Evolutionary conservation across 2,329 filamentous ascomycete species (phyloP).

Genomic region (Xylariales sp.): DNA sequence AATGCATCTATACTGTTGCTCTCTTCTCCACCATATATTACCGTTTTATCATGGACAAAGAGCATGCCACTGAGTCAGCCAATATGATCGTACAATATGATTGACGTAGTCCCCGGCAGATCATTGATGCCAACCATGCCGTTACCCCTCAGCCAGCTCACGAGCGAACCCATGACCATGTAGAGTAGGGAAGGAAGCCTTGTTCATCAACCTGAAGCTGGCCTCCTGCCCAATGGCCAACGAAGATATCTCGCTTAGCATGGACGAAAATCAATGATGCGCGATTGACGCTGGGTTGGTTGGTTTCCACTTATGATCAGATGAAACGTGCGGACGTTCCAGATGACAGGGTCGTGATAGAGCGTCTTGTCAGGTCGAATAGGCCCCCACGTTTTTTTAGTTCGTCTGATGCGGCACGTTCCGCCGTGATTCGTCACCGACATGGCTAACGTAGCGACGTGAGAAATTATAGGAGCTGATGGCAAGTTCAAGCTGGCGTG

Average conservation of each 20-base stretch:
- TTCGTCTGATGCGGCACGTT: slow-evolving; percentile 16
- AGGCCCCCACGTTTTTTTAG: slow-evolving; percentile 4
- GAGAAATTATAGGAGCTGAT: not conserved
- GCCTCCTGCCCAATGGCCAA: slow-evolving; percentile 5
- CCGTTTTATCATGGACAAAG: not conserved
- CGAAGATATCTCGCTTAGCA: slow-evolving; percentile 19
- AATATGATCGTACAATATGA: slow-evolving; percentile 8
- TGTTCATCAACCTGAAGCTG: slow-evolving; percentile 14
- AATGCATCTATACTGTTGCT: slow-evolving; percentile 10
- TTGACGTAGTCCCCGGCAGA: slow-evolving; percentile 19
- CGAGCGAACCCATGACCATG: not conserved
- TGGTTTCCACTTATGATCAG: slow-evolving; percentile 31
- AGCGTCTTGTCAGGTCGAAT: not conserved
- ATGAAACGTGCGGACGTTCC: slow-evolving; percentile 31
- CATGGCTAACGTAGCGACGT: not conserved
- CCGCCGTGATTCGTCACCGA: slow-evolving; percentile 22
- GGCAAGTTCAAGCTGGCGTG: not conserved
- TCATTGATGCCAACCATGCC: slow-evolving; percentile 16
- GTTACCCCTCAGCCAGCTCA: slow-evolving; percentile 7
- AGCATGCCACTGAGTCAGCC: not conserved
- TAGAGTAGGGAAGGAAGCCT: not conserved
- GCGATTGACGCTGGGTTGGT: slow-evolving; percentile 35
- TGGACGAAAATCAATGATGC: slow-evolving; percentile 18
- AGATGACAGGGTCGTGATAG: slow-evolving; percentile 5
- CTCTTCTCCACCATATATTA: not conserved